Evolutionary conservation across 2,329 filamentous ascomycete genomes (phyloP), one percentile per base, ranked within the genome.

Genomic region (Aspergillus aculeatinus): DNA sequence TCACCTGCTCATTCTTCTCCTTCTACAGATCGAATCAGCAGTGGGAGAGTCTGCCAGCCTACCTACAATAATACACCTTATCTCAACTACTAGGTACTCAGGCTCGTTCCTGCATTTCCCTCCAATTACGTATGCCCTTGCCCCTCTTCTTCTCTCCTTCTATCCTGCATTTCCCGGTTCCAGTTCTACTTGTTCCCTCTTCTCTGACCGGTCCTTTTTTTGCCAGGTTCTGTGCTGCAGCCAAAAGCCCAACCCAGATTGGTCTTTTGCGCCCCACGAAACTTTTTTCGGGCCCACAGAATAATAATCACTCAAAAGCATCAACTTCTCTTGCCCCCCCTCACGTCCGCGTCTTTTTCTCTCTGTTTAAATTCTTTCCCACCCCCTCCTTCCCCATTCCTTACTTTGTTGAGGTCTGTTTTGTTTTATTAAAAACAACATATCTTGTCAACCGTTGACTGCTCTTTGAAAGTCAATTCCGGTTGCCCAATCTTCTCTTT

Each of bases 291-390:
- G 61, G 59, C 61, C 59, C 59, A 61, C 59, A 61, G 53, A 59
- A 59, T 55, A 62, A 60, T 59, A 60, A 60, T 39, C 51, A 49
- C 58, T 58, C 51, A 55, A 55, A 54, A 55, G 35, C 21, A 47
- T 27, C 47, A 48, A 52, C 33, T 51, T 57, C 49, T 53, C 50
- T 57, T 52, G 35, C 29, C 44, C 35, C 49, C 58, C 61, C 61
- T 60, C 61, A 63, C 64, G 64, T 61, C 52, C 52, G 57, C 53
- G 53, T 63, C 39, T 25, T 53, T 55, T 62, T 54, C 59, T 59
- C 50, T 62, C 21, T 49, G 44, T 47, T 47, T 25, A 19, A 21
- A 55, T 52, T 51, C 33, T 48, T 44, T 14, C 47, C 21, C 25
- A 23, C 4, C 9, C 48, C 21, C 25, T 5, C 53, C 12, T 52